phyloP scores from a whole-genome alignment of 2,329 filamentous ascomycete species.

The Colletotrichum neosansevieriae region DNA sequence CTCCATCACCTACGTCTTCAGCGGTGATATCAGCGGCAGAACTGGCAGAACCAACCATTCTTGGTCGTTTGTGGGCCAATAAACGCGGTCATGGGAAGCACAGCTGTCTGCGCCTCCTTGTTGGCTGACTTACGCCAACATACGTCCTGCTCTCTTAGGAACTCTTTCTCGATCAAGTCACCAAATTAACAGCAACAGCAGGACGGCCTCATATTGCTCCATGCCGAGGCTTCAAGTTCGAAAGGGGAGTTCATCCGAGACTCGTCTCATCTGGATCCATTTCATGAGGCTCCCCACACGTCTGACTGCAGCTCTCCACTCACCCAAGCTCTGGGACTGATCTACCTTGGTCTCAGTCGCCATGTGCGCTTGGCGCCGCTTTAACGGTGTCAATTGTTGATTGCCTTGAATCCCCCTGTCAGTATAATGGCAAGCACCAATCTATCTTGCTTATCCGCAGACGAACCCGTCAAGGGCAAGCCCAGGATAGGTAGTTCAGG shows the following conservation, averaged over 20 bases:
- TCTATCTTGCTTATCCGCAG: too few species aligned
- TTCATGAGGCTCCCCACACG: not conserved
- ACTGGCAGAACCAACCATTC: not conserved
- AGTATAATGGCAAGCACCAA: too few species aligned
- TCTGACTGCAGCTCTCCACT: not conserved
- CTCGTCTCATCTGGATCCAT: not conserved
- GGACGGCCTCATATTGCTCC: not conserved
- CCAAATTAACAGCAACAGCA: not conserved
- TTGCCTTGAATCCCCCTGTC: slow-evolving; percentile 3
- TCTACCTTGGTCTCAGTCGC: not conserved
- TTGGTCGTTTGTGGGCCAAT: slow-evolving; percentile 19
- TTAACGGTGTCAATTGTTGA: slow-evolving; percentile 16
- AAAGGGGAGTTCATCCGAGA: not conserved
- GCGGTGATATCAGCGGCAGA: not conserved
- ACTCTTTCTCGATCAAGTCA: not conserved
- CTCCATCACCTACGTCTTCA: not conserved
- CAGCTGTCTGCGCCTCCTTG: slow-evolving; percentile 9
- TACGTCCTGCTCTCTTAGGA: not conserved
- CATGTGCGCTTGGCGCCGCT: slow-evolving; percentile 4
- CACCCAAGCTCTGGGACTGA: not conserved
- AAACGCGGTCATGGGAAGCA: not conserved
- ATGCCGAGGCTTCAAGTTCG: not conserved
- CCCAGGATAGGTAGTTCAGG: slow-evolving; percentile 33
- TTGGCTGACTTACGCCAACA: slow-evolving; percentile 13
- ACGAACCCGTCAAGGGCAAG: not conserved